Percentiles rank a stretch among this genome's conserved stretches.
These are phyloP conservation scores for Arachis monticola DNA, from an alignment of 331 rosid species.

Conservation along the genomic window DNA sequence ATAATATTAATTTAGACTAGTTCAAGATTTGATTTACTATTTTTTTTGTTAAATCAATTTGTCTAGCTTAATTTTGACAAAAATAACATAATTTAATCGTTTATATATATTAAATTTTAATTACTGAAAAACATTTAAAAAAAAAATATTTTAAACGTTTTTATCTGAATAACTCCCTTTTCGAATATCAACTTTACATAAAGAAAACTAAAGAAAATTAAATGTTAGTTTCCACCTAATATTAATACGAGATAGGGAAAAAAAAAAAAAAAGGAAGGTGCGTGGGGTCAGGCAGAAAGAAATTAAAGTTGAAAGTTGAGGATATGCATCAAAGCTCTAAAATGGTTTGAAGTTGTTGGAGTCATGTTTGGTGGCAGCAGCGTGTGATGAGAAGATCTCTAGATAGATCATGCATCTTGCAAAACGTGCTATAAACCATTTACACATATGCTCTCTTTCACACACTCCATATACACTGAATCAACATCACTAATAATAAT, in stretches of 20 bases:
- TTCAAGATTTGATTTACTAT: too few species aligned
- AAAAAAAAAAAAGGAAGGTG: constrained; percentile 17
- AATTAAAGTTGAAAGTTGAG: constrained; percentile 23
- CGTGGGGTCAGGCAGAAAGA: constrained; percentile 52
- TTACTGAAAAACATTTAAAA: too few species aligned
- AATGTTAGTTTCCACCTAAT: too few species aligned
- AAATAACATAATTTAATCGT: too few species aligned
- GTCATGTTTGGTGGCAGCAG: constrained; percentile 35
- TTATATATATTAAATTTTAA: too few species aligned
- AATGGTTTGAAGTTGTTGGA: constrained; percentile 33
- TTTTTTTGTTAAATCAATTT: too few species aligned
- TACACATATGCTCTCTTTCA: neutral
- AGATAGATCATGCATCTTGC: constrained; percentile 11
- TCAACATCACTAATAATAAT: neutral
- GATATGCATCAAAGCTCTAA: constrained; percentile 46
- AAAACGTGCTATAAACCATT: constrained; percentile 45
- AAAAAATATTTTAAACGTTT: too few species aligned
- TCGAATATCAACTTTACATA: too few species aligned
- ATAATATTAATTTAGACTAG: too few species aligned
- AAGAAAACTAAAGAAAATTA: too few species aligned
- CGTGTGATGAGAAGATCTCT: constrained; percentile 24
- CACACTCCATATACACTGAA: constrained; percentile 47
- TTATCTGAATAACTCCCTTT: too few species aligned
- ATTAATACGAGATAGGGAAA: constrained; percentile 14
- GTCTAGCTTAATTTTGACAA: too few species aligned